Percentiles rank a stretch among this genome's conserved stretches.
These are phyloP conservation scores for Cytospora chrysosperma DNA, from an alignment of 2,329 filamentous ascomycete genomes.

Conservation along the genomic window DNA sequence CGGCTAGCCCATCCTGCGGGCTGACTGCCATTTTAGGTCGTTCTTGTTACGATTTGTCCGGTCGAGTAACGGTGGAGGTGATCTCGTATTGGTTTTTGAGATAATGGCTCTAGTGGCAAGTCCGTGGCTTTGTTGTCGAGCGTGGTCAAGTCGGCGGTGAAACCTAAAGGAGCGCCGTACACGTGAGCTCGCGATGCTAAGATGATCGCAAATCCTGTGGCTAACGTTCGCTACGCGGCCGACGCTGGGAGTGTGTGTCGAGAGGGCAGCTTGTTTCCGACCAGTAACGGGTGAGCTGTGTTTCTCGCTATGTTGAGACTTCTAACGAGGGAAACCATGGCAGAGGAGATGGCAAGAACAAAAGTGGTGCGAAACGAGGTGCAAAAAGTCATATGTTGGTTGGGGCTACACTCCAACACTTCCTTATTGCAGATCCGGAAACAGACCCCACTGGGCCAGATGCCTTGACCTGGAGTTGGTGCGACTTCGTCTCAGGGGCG, in stretches of 20 bases:
- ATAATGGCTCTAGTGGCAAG: neutral
- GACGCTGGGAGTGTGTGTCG: too few species aligned
- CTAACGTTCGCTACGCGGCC: too few species aligned
- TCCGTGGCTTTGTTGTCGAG: neutral
- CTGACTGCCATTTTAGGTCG: conserved; percentile 12
- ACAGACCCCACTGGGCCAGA: neutral
- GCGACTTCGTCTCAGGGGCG: conserved; percentile 15
- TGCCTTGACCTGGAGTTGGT: neutral
- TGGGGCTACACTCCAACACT: too few species aligned
- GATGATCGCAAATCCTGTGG: neutral
- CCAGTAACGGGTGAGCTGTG: conserved; percentile 16
- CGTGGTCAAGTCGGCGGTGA: neutral
- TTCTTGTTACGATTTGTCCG: neutral
- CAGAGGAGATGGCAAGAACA: neutral
- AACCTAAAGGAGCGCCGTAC: neutral
- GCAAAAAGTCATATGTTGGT: too few species aligned
- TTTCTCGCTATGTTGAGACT: neutral
- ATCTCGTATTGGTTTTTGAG: neutral
- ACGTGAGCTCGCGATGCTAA: conserved; percentile 5
- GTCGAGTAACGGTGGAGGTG: neutral
- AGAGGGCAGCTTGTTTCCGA: neutral
- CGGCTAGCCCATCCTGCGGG: conserved; percentile 21
- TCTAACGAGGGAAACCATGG: conserved; percentile 10
- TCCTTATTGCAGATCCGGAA: too few species aligned
- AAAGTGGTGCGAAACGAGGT: neutral